Base-by-base conservation (phyloP, 805 yeast species). In the Candida michaelii region DNA sequence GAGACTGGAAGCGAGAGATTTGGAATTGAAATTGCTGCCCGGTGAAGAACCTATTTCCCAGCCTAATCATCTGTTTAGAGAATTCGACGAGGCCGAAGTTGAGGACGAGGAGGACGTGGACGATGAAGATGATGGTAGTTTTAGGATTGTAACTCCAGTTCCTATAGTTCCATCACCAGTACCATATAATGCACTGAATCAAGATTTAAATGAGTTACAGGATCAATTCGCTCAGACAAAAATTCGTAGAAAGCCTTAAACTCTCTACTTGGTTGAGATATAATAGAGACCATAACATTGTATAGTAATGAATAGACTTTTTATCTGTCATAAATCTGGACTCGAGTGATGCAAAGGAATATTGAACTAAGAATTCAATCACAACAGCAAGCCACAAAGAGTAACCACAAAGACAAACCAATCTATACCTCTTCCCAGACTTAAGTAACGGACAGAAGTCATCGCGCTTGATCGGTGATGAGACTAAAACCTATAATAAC, bases 1-100 rank as follows among this genome's bases (percentile, higher is more conserved):
- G 36, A 65, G 83, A 37, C 52, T 70, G 6, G 80, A 79, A 47
- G 84, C 79, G 2, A 62, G 79, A 16, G 75, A 72, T 17, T 58
- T 81, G 12, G 83, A 80, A 48, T 23, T 33, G n/a, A 33, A 30
- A 23, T 29, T 40, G 27, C 43, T 40, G 43, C 39, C 43, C 2
- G 36, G 36, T 4, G 15, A 27, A 14, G 42, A 39, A 19, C 42
- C 42, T 5, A 39, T 39, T 39, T 39, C 42, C 7, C 37, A 39
- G 19, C 42, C 42, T 2, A 30, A 27, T 23, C 21, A 14, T 24
- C 19, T 14, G 13, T 27, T 13, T 3, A 10, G 7, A 11, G 11
- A 17, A 6, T 12, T 9, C 10, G 18, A 32, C 15, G 13, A 24
- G n/a, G n/a, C n/a, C n/a, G n/a, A n/a, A n/a, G n/a, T n/a, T n/a